Evolutionary conservation across 2,329 filamentous ascomycete genomes (phyloP), one percentile per base, ranked within the genome.

Genomic region (Huntiella abstrusa): DNA sequence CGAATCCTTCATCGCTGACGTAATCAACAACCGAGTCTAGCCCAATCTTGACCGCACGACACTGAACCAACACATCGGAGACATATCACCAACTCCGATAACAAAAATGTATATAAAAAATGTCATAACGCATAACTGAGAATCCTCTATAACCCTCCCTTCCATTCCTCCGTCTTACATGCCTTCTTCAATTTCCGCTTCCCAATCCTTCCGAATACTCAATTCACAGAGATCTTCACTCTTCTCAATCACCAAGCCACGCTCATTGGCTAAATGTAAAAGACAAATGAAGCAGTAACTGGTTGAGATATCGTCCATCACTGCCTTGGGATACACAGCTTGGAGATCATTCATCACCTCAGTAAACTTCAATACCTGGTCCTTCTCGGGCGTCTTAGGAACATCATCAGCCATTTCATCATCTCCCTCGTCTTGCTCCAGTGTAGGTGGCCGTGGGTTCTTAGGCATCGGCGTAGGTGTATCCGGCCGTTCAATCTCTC

Each of bases 291-390:
- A 98, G 60, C 91, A 93, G 62, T 66, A 80, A 52, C 74, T 92
- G 0, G 91, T 98, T 33, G 86, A 94, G 56, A 98, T 96, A 61
- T 98, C 91, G 51, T 81, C 77, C 76, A 98, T 83, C 50, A 77
- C 75, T 54, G 83, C 71, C 60, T 83, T 82, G 8, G 86, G 80
- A 57, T 98, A 98, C 5, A 94, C 85, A 4, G 70, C 64, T 58
- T 92, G 83, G 41, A 98, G 66, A 51, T 79, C 79, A 58, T 93
- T 92, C 77, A 98, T 92, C 50, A 98, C 78, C 15, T 80, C 69
- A 0, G 87, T 96, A 62, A 98, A 98, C 55, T 81, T 86, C 53
- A 95, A 70, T 3, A 62, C 64, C 7, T 62, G 69, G 60, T 73
- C 69, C n/a, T 45, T 45, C 32, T 41, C 43, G 5, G 42, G 41